Percentiles rank a stretch among this genome's conserved stretches.
These are phyloP conservation scores for Stephanodiscus minutulus DNA, from an alignment of 108 stramenopile genomes.

Conservation along the genomic window DNA sequence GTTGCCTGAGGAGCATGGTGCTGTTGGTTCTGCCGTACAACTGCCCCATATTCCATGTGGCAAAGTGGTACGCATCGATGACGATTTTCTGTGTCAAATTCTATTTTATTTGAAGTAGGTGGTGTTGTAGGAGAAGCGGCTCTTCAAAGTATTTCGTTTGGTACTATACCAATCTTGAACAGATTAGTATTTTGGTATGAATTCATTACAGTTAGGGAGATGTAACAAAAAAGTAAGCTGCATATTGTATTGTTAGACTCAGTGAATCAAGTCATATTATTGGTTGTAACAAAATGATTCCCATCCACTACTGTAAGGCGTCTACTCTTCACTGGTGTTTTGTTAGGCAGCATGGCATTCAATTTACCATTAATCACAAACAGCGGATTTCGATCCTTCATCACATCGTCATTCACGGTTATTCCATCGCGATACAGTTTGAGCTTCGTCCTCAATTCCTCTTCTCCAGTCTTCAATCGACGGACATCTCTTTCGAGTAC, in stretches of 20 bases:
- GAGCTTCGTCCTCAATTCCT: constrained; percentile 31
- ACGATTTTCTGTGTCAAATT: constrained; percentile 15
- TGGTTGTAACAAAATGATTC: constrained; percentile 37
- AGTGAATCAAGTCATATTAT: constrained; percentile 7
- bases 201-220: not conserved
- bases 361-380: constrained; percentile 50
- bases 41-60: constrained; percentile 12
- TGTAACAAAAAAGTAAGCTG: not conserved
- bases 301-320: constrained; percentile 36
- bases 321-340: constrained; percentile 11
- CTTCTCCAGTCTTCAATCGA: constrained; percentile 29
- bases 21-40: not conserved
- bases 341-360: constrained; percentile 15
- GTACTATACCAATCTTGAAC: no score
- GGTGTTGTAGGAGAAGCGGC: not conserved
- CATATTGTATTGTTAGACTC: not conserved
- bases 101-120: not conserved
- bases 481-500: constrained; percentile 20
- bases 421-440: constrained; percentile 39
- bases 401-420: constrained; percentile 48
- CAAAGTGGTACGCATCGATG: constrained; percentile 18
- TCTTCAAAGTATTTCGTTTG: not conserved
- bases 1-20: not conserved
- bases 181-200: no score
- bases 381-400: constrained; percentile 42